Conservation (phyloP, 2,329 filamentous ascomycete genomes). For the Apiospora phragmitis region DNA sequence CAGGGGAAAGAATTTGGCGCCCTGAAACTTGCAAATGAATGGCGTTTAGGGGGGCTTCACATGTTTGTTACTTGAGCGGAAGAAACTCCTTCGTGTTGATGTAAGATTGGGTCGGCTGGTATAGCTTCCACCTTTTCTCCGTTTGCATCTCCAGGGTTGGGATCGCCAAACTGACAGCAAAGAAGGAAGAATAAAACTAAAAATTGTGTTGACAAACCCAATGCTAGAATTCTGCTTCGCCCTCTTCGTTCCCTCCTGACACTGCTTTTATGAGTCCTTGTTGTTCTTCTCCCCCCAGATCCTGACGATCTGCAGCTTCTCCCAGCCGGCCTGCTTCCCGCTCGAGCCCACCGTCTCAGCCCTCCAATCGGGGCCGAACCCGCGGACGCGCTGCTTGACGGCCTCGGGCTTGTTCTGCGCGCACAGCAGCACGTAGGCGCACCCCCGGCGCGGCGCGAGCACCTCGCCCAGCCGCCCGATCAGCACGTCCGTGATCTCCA, state of each 20-base stretch:
- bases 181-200: constrained; percentile 15
- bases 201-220: neutral
- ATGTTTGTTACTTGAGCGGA: neutral
- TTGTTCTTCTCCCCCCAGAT: constrained; percentile 64
- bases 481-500: constrained; percentile 87
- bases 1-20: neutral
- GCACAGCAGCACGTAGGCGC: constrained; percentile 88
- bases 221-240: neutral
- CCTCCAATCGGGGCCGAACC: constrained; percentile 61
- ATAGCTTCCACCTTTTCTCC: constrained; percentile 23
- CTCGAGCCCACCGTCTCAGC: constrained; percentile 79
- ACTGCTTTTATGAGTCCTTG: neutral
- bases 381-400: constrained; percentile 64
- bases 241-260: neutral
- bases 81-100: constrained; percentile 10
- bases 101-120: constrained; percentile 24
- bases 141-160: constrained; percentile 5
- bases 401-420: constrained; percentile 82
- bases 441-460: constrained; percentile 66
- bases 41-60: constrained; percentile 1
- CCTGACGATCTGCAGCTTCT: constrained; percentile 85
- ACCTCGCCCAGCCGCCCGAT: constrained; percentile 58
- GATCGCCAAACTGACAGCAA: constrained; percentile 19
- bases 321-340: constrained; percentile 89
- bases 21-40: constrained; percentile 1